phyloP scores from a whole-genome alignment of 148 eudicot genomes.

The Simmondsia chinensis region DNA sequence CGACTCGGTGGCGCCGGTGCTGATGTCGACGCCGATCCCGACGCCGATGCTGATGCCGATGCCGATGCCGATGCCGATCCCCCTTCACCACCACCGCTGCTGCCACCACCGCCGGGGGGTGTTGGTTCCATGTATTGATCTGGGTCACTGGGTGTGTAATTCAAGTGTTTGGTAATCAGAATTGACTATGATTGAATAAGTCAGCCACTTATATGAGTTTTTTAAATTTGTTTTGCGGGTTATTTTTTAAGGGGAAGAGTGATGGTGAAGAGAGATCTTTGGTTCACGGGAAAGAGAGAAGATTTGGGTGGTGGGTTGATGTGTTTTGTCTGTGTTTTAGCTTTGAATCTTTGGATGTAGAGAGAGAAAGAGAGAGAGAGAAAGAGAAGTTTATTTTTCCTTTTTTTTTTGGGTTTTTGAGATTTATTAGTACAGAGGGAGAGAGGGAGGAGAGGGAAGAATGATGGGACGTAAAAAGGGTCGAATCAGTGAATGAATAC shows the following conservation, averaged over 20 bases:
- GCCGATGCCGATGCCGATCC: conserved; percentile 4
- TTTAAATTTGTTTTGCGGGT: no score
- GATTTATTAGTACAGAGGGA: neutral
- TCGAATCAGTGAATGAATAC: conserved; percentile 15
- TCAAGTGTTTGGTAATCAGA: neutral
- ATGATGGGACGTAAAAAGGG: conserved; percentile 26
- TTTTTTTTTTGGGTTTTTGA: neutral
- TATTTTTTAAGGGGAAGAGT: neutral
- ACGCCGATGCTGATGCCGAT: neutral
- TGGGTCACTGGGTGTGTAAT: neutral
- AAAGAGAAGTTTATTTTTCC: neutral
- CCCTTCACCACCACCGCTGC: conserved; percentile 6
- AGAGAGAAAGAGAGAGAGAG: neutral
- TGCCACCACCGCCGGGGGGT: no score
- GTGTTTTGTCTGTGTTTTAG: no score
- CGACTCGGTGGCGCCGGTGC: conserved; percentile 27
- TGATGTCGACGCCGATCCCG: conserved; percentile 7
- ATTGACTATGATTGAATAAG: neutral
- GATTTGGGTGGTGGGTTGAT: no score
- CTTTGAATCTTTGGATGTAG: neutral
- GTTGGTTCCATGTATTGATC: no score
- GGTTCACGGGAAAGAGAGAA: neutral
- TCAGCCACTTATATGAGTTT: no score
- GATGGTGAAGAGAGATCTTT: neutral
- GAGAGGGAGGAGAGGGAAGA: neutral